Evolutionary conservation across 2,329 filamentous ascomycete species (phyloP), one percentile per base, ranked within the genome.

Genomic region (Penicillium palitans): DNA sequence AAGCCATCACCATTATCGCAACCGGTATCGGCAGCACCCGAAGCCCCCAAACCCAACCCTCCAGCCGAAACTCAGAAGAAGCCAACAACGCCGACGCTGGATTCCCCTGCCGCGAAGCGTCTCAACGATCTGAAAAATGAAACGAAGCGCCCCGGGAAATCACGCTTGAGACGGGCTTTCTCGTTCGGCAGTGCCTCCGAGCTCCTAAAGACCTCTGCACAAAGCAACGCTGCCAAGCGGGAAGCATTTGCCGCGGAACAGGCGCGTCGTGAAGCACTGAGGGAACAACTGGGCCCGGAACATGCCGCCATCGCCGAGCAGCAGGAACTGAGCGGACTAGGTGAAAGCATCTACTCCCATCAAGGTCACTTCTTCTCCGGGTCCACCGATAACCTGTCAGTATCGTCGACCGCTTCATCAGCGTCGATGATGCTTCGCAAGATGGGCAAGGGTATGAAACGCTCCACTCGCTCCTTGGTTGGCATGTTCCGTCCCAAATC

Each of bases 381-480:
- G 15, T 99, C 95, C 5, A 98, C 91, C 0, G 95, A 99, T 76
- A 98, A 98, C 66, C 78, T 99, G 45, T 80, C 79, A 5, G 77
- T 81, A 21, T 80, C 77, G 2, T 80, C 79, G 1, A 80, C 79
- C 6, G 78, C 78, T 24, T 80, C 78, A 0, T 81, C 79, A 8
- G 78, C 79, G 5, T 80, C 78, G 15, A 76, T 80, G 51, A 81
- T 81, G 78, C 74, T 99, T 65, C 87, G 95, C 53, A 99, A 99
- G 80, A 99, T 99, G 95, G 95, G 95, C 56, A 91, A 92, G 64
- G 93, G 93, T n/a, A 90, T 98, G 87, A 98, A 96, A 83, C 96
- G 95, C 77, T 89, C 91, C 52, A 90, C 89, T 19, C 85, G 93
- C 48, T 97, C 93, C 25, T 85, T 99, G 54, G 96, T 96, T 66